Evolutionary conservation across 2,329 filamentous ascomycete species (phyloP), one percentile per base, ranked within the genome.

Genomic region (Pestalotiopsis sp.): DNA sequence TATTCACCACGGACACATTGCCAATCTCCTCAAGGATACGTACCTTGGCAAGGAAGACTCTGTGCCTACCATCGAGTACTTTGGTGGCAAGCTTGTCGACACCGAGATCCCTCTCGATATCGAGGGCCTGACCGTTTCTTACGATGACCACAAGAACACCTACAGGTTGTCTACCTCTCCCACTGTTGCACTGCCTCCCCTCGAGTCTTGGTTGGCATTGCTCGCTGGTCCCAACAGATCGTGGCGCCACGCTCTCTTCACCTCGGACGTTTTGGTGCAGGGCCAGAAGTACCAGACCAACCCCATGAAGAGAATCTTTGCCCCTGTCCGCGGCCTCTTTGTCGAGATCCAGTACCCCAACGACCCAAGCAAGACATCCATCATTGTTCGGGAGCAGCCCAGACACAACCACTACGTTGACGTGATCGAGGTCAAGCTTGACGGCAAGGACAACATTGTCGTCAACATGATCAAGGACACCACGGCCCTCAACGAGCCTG

Each of bases 271-370:
- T 36, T 91, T 98, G 72, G 93, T 98, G 4, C 96, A 99, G 81
- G 96, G 95, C 17, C 92, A 97, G 80, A 94, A 97, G 78, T 98
- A 97, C 85, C 94, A 98, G 84, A 97, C 94, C 68, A 99, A 99
- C 82, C 97, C 96, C 0, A 92, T 98, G 83, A 92, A 91, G 79
- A 91, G 95, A 68, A 94, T 99, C 69, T 95, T 98, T 73, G 91
- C 93, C 12, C 96, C 96, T 14, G 89, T 90, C 14, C 91, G 91
- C 41, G 96, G 96, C 61, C 90, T 98, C 80, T 92, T 94, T 69
- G 93, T 99, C 41, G 96, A 99, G 82, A 93, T 99, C 70, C 80
- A 87, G 25, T 84, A 95, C 77, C 94, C 95, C 25, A 91, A 95
- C 69, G 91, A 97, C 57, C 91, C 95, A 3, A 82, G 88, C 69